Evolutionary conservation across 805 yeast species (phyloP).

Genomic region (Komagataella pseudopastoris): DNA sequence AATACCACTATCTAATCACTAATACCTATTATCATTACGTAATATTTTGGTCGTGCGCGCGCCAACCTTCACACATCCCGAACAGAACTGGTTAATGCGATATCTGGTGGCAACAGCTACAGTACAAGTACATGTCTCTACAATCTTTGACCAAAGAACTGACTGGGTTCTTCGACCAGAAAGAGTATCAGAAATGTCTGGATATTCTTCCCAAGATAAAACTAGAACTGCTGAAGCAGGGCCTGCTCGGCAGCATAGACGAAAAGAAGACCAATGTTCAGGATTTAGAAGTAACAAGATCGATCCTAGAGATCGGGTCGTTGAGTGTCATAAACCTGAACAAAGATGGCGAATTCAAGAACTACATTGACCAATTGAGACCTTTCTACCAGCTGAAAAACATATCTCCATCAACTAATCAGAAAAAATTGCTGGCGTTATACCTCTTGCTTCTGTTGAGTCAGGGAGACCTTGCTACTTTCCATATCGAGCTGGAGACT

Average conservation of each 20-base stretch:
- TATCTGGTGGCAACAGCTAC: neutral
- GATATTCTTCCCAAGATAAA: conserved; percentile 58
- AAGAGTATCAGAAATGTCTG: conserved; percentile 49
- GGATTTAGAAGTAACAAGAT: conserved; percentile 69
- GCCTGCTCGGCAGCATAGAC: conserved; percentile 56
- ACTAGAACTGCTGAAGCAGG: conserved; percentile 64
- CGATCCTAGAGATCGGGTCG: conserved; percentile 82
- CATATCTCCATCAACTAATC: conserved; percentile 34
- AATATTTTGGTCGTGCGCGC: neutral
- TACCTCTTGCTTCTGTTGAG: conserved; percentile 67
- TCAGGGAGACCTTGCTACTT: conserved; percentile 73
- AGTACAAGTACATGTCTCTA: conserved; percentile 32
- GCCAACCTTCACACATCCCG: neutral
- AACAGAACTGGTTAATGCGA: neutral
- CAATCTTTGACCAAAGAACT: conserved; percentile 60
- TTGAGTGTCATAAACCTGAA: conserved; percentile 55
- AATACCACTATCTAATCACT: neutral
- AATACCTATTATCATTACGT: neutral
- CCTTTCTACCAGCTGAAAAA: conserved; percentile 49
- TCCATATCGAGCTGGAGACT: conserved; percentile 80
- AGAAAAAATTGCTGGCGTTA: conserved; percentile 61
- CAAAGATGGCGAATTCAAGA: conserved; percentile 55
- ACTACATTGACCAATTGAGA: conserved; percentile 58
- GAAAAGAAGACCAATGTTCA: conserved; percentile 26
- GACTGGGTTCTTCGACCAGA: conserved; percentile 46